phyloP scores from a whole-genome alignment of 2,329 filamentous ascomycete species.

The Alternaria angustiovoidea region DNA sequence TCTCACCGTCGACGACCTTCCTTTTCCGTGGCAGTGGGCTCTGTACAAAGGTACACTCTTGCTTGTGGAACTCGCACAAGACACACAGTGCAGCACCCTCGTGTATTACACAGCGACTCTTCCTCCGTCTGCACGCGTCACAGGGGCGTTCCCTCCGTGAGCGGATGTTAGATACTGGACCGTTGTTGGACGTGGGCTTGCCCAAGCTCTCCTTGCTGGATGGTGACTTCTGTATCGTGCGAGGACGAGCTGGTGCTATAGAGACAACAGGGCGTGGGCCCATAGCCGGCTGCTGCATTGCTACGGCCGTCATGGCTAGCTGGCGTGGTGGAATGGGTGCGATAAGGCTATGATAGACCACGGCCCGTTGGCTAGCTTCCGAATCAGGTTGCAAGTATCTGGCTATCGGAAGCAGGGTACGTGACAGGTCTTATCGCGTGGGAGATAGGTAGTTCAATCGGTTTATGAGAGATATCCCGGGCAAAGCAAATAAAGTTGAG shows the following conservation, averaged over 20 bases:
- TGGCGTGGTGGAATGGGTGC: slow-evolving; percentile 30
- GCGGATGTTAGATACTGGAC: slow-evolving; percentile 49
- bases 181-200: slow-evolving; percentile 48
- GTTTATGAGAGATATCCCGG: slow-evolving; percentile 33
- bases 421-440: slow-evolving; percentile 49
- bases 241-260: slow-evolving; percentile 56
- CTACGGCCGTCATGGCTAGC: slow-evolving; percentile 56
- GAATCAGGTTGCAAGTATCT: slow-evolving; percentile 27
- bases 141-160: slow-evolving; percentile 54
- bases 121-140: slow-evolving; percentile 77
- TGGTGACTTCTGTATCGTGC: slow-evolving; percentile 51
- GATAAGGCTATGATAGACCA: slow-evolving; percentile 37
- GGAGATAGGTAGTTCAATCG: slow-evolving; percentile 29
- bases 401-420: slow-evolving; percentile 26
- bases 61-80: slow-evolving; percentile 78
- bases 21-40: slow-evolving; percentile 82
- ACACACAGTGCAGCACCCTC: slow-evolving; percentile 77
- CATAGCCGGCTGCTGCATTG: slow-evolving; percentile 42
- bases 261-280: slow-evolving; percentile 53
- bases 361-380: slow-evolving; percentile 44
- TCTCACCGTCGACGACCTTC: slow-evolving; percentile 72
- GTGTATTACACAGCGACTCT: slow-evolving; percentile 79
- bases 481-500: slow-evolving; percentile 32
- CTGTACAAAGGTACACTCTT: slow-evolving; percentile 80
- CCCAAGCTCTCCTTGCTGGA: slow-evolving; percentile 55